These are phyloP conservation scores for Entomortierella lignicola DNA, from an alignment of 192 early-diverging fungal genomes.

Conservation along the genomic window DNA sequence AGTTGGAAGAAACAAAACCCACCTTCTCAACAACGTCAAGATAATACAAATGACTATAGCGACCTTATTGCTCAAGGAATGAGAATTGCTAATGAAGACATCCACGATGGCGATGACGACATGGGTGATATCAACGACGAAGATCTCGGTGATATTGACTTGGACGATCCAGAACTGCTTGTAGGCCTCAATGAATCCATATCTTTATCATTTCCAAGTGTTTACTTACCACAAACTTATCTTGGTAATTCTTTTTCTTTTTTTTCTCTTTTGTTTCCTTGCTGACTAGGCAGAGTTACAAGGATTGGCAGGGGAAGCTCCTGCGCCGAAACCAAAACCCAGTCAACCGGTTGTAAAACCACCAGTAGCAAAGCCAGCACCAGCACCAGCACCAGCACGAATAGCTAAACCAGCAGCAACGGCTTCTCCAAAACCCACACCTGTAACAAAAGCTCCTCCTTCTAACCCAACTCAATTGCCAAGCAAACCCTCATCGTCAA, in stretches of 20 bases:
- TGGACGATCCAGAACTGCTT: conserved; percentile 65
- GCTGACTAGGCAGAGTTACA: conserved; percentile 59
- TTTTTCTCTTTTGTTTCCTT: no score
- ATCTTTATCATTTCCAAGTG: not conserved
- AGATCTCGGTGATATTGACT: conserved; percentile 55
- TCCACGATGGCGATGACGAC: conserved; percentile 23
- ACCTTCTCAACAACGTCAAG: conserved; percentile 34
- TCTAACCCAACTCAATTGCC: conserved; percentile 10
- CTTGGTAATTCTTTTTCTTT: no score
- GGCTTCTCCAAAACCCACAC: not conserved
- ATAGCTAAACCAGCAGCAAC: not conserved
- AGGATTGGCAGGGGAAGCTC: conserved; percentile 44
- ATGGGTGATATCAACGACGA: conserved; percentile 26
- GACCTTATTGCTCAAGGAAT: conserved; percentile 46
- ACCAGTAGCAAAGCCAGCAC: conserved; percentile 1
- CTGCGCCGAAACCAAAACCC: conserved; percentile 24
- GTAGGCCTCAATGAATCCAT: conserved; percentile 32
- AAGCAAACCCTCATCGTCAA: not conserved
- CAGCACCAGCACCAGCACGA: conserved; percentile 2
- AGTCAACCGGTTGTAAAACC: not conserved
- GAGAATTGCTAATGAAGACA: conserved; percentile 43
- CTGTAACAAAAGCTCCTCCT: conserved; percentile 12
- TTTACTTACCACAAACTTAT: no score
- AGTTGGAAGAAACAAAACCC: conserved; percentile 55
- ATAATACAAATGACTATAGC: conserved; percentile 25